Evolutionary conservation across 2,329 filamentous ascomycete genomes (phyloP).

Genomic region (Alternaria arborescens): DNA sequence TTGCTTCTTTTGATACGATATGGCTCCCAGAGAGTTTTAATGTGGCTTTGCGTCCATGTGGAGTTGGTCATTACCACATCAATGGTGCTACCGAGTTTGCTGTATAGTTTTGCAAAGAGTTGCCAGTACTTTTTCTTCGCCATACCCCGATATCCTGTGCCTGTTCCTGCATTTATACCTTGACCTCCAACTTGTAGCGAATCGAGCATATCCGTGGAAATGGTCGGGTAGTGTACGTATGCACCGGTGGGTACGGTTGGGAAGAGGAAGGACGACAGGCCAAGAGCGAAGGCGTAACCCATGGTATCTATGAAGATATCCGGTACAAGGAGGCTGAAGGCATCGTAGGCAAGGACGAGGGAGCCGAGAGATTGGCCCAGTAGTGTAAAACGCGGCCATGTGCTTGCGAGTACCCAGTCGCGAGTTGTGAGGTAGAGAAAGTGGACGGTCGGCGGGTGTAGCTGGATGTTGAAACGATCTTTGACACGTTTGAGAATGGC

Average conservation of each 20-base stretch:
- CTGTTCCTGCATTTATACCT: conserved; percentile 84
- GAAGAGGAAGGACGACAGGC: conserved; percentile 83
- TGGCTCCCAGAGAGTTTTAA: conserved; percentile 78
- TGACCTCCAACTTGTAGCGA: conserved; percentile 69
- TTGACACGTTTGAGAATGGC: conserved; percentile 80
- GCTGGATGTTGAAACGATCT: conserved; percentile 87
- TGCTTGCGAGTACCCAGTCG: conserved; percentile 83
- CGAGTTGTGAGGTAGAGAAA: conserved; percentile 93
- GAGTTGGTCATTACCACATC: conserved; percentile 99
- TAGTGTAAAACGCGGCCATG: conserved; percentile 91
- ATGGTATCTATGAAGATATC: conserved; percentile 98
- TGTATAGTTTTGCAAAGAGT: conserved; percentile 82
- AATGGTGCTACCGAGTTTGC: conserved; percentile 80
- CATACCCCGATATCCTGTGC: conserved; percentile 73
- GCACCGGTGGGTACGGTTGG: conserved; percentile 82
- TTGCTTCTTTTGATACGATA: conserved; percentile 52
- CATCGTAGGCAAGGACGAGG: conserved; percentile 86
- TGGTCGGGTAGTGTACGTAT: conserved; percentile 98
- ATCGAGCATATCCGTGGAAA: conserved; percentile 95
- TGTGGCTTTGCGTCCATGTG: conserved; percentile 84
- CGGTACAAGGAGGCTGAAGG: conserved; percentile 88
- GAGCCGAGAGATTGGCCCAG: conserved; percentile 94
- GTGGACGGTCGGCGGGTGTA: conserved; percentile 81
- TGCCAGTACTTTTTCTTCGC: conserved; percentile 87
- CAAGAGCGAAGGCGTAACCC: conserved; percentile 93